Base-by-base conservation (phyloP, 441 rosid genomes). In the Syzygium syzygioides region DNA sequence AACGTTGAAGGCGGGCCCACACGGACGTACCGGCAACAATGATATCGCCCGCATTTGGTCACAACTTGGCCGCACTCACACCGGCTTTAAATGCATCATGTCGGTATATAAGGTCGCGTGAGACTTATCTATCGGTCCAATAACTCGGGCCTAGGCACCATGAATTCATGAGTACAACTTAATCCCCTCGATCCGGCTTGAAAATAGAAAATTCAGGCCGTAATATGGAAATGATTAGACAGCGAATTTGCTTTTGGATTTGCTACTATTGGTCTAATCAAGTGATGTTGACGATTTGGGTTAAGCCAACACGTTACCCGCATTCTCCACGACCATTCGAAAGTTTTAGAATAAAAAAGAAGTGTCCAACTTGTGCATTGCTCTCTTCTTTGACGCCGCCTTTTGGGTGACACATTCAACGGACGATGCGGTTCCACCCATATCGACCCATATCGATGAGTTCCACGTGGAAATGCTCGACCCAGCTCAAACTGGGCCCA, bases 51-150 rank as follows among this genome's bases (percentile, higher is more conserved):
- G 32, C 71, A 30, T 15, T 7, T 4, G 23, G 41, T 17, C 0
- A 1, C 3, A 3, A 66, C 13, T 66, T 3, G 3, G 14, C 25
- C 23, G 0, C 41, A 0, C 19, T 64, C 23, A 2, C 23, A 30
- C 19, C 12, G 3, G 4, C 23, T 68, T 68, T 34, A 18, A 66
- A 17, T 2, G 25, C 0, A 0, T 4, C 0, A 1, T 66, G 3
- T 32, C 32, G 9, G 0, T 8, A 3, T 30, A 7, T 17, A 17
- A 66, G 23, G 1, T 68, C 20, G 26, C 2, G 7, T 2, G 4
- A 19, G 48, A 68, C 7, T 34, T 68, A 19, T 34, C 26, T 19
- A 34, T 1, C 48, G 19, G 2, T 3, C 19, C 0, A 19, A 18
- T 19, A 19, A 34, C 20, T 68, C 0, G 2, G 2, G 7, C 19